Percentiles rank a stretch among this genome's conserved stretches.
Conservation (phyloP, 768 basidiomycete genomes). For the Leucocoprinus birnbaumii region DNA sequence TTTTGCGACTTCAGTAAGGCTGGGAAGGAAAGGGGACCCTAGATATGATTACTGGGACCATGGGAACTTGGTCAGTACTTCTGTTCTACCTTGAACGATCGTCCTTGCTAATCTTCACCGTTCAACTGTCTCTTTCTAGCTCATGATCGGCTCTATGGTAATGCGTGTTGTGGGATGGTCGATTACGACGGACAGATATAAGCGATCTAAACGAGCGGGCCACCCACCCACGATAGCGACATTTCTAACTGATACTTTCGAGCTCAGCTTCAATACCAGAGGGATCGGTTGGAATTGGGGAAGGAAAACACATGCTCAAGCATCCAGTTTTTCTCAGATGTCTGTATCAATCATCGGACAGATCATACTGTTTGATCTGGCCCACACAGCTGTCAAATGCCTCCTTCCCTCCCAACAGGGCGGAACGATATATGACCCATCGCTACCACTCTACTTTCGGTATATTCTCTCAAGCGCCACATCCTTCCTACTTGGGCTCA, state of each 20-base stretch:
- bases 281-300: conserved; percentile 3
- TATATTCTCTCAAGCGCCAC: not conserved
- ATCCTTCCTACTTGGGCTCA: not conserved
- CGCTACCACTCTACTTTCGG: not conserved
- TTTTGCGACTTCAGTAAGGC: not conserved
- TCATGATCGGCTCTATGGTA: not conserved
- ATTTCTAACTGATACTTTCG: not conserved
- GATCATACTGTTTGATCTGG: not conserved
- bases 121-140: not conserved
- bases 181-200: not conserved
- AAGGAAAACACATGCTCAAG: not conserved
- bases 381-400: not conserved
- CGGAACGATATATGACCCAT: not conserved
- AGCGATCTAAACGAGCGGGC: not conserved
- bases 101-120: not conserved
- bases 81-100: no score
- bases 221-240: not conserved
- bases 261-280: not conserved
- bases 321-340: not conserved
- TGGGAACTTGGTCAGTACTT: not conserved
- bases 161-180: not conserved
- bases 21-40: not conserved
- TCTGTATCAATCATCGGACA: not conserved
- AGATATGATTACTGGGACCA: not conserved
- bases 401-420: not conserved